Evolutionary conservation across 164 flowering plant genomes (phyloP), one percentile per base, ranked within the genome.

Genomic region (Stephania cephalantha): DNA sequence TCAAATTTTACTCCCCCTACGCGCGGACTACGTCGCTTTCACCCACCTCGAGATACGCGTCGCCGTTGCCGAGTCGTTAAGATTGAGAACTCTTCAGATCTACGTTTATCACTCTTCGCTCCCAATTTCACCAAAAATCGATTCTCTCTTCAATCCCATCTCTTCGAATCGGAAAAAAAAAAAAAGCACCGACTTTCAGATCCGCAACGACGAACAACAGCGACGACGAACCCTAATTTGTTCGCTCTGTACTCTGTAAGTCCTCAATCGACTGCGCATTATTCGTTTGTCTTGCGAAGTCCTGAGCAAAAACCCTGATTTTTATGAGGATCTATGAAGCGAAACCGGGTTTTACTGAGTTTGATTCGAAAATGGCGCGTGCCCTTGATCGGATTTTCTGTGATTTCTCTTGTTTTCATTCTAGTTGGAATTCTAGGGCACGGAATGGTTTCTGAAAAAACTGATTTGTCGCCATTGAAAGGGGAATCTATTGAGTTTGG

Each of bases 291-390:
- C 25, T 61, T 61, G 25, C n/a, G 9, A 61, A 61, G 8, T 25
- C 66, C 66, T 61, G 20, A 1, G 10, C 4, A 25, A 61, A 18
- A n/a, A 18, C 66, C 66, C 66, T 61, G 18, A 18, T 61, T 61
- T 61, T 7, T 80, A 75, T 75, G 91, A 81, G 1, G 89, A 87
- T 35, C 52, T 45, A 83, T 79, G 83, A 85, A 81, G 73, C 73
- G 75, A 74, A 71, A 70, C 20, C 83, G 76, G 18, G 15, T 75
- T 65, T 77, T 77, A 12, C 58, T 72, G 6, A 73, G 53, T 15
- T 50, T 76, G 2, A 77, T 80, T 74, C 81, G 86, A 55, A 80
- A 78, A 80, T 87, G 89, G 86, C 46, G 84, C 17, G 25, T 77
- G 44, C 87, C 85, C 5, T 48, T 84, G 48, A 42, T 76, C 12